Evolutionary conservation across 176 grass and related monocot genomes (phyloP), one percentile per base, ranked within the genome.

Genomic region (Saccharum spontaneum): DNA sequence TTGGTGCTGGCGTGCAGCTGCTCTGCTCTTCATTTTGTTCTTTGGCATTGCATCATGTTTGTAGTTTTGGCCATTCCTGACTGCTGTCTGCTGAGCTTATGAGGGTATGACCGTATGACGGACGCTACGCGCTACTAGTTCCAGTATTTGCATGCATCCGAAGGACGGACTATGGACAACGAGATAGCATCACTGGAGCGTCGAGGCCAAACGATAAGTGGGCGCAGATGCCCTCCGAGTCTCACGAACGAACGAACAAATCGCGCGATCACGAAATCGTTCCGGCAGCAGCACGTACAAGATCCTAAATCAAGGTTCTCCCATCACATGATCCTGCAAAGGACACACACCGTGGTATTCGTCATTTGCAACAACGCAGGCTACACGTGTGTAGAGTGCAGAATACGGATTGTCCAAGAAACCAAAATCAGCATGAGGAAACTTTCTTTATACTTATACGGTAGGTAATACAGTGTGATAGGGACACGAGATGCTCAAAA

Each of bases 381-480:
- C 20, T 23, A 59, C 31, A 8, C 0, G 18, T 20, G 52, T 54
- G 15, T 11, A 28, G 1, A 52, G 17, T 55, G 7, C 54, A 9
- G 13, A n/a, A n/a, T n/a, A n/a, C n/a, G n/a, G n/a, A 78, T 43
- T 17, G 24, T 5, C 20, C 33, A 77, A 62, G 5, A 62, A 62
- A 24, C 13, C 11, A 39, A 62, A 62, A 78, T 37, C 36, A 43
- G 34, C 22, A 62, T 8, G 28, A 16, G 1, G 44, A 69, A 81
- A 38, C 31, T 81, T 81, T n/a, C 37, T 67, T 81, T 69, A 54
- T 68, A 80, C 18, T 23, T 50, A 12, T 62, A 64, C 23, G 18
- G 10, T 74, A 66, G 18, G 10, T 74, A 66, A 62, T 16, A 52
- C 71, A 36, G 41, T 46, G 41, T 46, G 43, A 40, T 10, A 76